Base-by-base conservation (phyloP, 768 basidiomycete species). In the Chiua virens region DNA sequence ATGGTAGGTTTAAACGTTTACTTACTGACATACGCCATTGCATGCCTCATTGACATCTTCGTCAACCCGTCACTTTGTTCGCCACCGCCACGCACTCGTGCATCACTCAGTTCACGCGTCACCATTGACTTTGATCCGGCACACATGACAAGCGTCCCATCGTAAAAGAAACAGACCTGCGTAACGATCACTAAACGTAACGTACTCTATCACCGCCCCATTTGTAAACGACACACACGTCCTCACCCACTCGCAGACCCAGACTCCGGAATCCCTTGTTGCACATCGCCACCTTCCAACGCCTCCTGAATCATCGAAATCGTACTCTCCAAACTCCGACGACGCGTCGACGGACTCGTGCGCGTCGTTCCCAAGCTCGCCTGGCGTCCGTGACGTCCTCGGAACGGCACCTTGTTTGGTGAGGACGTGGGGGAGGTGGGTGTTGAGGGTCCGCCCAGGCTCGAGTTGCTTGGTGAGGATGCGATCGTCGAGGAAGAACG, bases 251-350 rank as follows among this genome's bases (percentile, higher is more conserved):
- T n/a, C n/a, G n/a, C n/a, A n/a, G n/a, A 43, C 4, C 42, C 42
- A 14, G 22, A 28, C 42, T 27, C 42, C 27, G 42, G 27, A 39
- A 20, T 14, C 20, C 17, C 42, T 5, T 8, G 14, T 20, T 40
- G 14, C 44, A 2, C 35, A 30, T 77, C 78, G 60, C 79, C 85
- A 28, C 89, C 90, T 45, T 96, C 94, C 71, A 87, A 84, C 7
- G 89, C 96, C 59, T 92, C 92, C 71, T 94, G 87, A 63, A 98
- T 96, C 66, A 98, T 81, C 55, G 87, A 87, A 78, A 95, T 93
- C 46, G 97, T 98, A 67, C 89, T 94, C 77, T 98, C 96, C 68
- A 98, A 69, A 66, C 89, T 92, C 68, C 96, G 76, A 71, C 96
- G 76, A 57, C 97, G 76, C 44, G 87, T 98, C 68, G 91, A 94